phyloP scores from a whole-genome alignment of 164 flowering plant species.

The Protea cynaroides region DNA sequence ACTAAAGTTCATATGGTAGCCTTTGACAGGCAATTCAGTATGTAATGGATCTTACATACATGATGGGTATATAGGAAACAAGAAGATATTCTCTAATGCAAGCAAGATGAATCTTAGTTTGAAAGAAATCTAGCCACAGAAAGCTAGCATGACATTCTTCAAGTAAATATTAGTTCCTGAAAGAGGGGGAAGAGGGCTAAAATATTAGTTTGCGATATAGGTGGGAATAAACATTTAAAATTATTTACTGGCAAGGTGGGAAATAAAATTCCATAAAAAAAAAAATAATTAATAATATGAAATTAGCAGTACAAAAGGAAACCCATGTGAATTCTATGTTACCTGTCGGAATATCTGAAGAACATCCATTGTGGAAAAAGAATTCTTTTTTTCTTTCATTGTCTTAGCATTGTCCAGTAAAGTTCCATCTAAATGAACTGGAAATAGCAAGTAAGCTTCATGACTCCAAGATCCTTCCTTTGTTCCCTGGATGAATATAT shows the following conservation, averaged over 20 bases:
- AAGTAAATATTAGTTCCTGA: not conserved
- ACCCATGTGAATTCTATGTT: conserved; percentile 8
- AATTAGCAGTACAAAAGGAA: not conserved
- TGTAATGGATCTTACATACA: not conserved
- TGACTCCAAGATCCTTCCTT: conserved; percentile 73
- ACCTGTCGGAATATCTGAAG: conserved; percentile 96
- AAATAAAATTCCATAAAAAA: not conserved
- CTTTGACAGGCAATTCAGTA: too few species aligned
- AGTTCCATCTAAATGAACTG: conserved; percentile 96
- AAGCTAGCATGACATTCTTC: not conserved
- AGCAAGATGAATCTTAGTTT: not conserved
- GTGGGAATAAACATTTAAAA: too few species aligned
- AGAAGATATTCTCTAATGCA: not conserved
- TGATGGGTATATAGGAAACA: not conserved
- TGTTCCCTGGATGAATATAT: conserved; percentile 34
- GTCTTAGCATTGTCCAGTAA: conserved; percentile 64
- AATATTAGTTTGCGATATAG: not conserved
- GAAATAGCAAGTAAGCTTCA: conserved; percentile 95
- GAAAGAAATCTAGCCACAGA: too few species aligned
- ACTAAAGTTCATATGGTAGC: too few species aligned
- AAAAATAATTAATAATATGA: not conserved
- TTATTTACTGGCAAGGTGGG: not conserved
- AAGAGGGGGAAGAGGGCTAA: not conserved
- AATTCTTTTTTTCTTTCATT: conserved; percentile 79
- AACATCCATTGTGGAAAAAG: conserved; percentile 72